Percentiles rank a stretch among this genome's conserved stretches.
phyloP scores from a whole-genome alignment of 352 stramenopile genomes.

The Globisporangium splendens region DNA sequence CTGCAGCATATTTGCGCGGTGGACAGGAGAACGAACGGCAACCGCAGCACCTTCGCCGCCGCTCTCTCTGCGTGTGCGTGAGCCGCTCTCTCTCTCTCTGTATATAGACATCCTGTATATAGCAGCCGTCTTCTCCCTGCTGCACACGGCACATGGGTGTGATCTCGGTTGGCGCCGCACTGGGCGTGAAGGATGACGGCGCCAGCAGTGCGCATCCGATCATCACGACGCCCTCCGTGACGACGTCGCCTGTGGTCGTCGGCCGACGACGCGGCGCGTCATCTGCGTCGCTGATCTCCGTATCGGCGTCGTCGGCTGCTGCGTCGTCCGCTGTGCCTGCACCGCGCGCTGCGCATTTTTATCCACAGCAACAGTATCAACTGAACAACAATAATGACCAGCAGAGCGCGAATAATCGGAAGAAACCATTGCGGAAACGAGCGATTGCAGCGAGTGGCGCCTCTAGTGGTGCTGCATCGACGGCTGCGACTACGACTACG shows the following conservation, averaged over 20 bases:
- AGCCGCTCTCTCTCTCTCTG: background rate
- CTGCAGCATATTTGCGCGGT: no score
- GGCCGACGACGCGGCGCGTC: slow-evolving; percentile 1
- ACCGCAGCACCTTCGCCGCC: background rate
- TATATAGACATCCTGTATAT: no score
- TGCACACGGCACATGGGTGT: slow-evolving; percentile 45
- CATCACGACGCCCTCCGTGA: background rate
- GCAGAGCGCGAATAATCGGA: slow-evolving; percentile 2
- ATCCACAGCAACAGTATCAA: background rate
- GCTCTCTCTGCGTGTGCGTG: background rate
- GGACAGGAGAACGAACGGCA: background rate
- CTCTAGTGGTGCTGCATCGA: background rate
- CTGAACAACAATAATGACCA: background rate
- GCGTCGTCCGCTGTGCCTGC: background rate
- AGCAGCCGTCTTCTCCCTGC: no score
- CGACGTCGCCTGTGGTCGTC: slow-evolving; percentile 1
- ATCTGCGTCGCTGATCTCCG: background rate
- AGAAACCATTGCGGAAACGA: slow-evolving; percentile 12
- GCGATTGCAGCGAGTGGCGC: background rate
- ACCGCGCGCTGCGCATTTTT: slow-evolving; percentile 4
- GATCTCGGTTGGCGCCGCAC: slow-evolving; percentile 75
- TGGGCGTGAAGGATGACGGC: slow-evolving; percentile 49
- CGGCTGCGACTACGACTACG: background rate
- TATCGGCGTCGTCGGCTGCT: background rate
- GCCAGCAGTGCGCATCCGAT: slow-evolving; percentile 5